Evolutionary conservation across 164 flowering plant genomes (phyloP).

Genomic region (grape (Vitis vinifera)): ASM3070453v1 NC_081819.1:19037501-19038000

Average conservation of each 20-base stretch:
- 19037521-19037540: conserved; percentile 91
- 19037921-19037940: conserved; percentile 86
- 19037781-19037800: conserved; percentile 53
- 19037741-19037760: conserved; percentile 95
- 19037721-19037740: conserved; percentile 79
- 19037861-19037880: background rate
- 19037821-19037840: background rate
- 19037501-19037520: conserved; percentile 15
- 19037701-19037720: conserved; percentile 96
- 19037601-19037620: conserved; percentile 12
- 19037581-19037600: conserved; percentile 94
- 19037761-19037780: conserved; percentile 74
- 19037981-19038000: conserved; percentile 35
- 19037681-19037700: background rate
- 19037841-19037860: background rate
- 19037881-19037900: background rate
- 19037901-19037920: conserved; percentile 78
- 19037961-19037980: conserved; percentile 55
- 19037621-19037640: background rate
- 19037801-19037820: background rate
- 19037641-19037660: background rate
- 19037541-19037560: conserved; percentile 92
- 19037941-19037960: conserved; percentile 83
- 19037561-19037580: conserved; percentile 99
- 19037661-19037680: background rate